Evolutionary conservation across 2,329 filamentous ascomycete genomes (phyloP), one percentile per base, ranked within the genome.

Genomic region (Botryosphaeria dothidea): DNA sequence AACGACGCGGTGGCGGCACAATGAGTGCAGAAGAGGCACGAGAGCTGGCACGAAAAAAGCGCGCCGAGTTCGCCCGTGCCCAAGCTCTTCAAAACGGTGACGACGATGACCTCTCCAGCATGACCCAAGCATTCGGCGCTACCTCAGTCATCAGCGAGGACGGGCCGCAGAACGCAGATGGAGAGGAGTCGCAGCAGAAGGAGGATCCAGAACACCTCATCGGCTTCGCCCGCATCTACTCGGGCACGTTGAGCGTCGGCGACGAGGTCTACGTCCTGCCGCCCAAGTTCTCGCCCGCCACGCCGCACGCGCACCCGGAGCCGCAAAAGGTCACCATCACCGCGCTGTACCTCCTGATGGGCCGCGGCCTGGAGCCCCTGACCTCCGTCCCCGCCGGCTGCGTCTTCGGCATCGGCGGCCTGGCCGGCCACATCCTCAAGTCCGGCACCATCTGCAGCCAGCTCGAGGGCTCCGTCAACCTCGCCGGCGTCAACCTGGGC

Each of bases 341-440:
- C 17, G 92, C 92, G 1, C 83, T 99, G 2, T 99, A 99, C 77
- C 89, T 99, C 75, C 87, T 99, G 62, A 99, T 99, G 95, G 95
- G 95, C 31, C 86, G 94, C 66, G 90, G 90, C 66, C 82, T 99
- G 4, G 94, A 98, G 73, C 85, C 90, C 1, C 85, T 99, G 0
- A 85, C 87, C 17, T 90, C 90, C 0, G 94, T 98, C 0, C 94
- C 94, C 5, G 94, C 95, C 0, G 95, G 95, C 48, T 93, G 96
- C 7, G 91, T 99, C 4, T 98, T 99, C 73, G 95, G 95, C 25
- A 95, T 99, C 63, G 92, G 90, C 34, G 95, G 95, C 1, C 86
- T 99, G 1, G 93, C 95, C 73, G 94, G 93, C 17, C 90, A 94
- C 67, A 90, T 99, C n/a, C 84, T 99, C 63, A 99, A 99, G 77